Evolutionary conservation across 208 protist species (phyloP), one percentile per base, ranked within the genome.

Genomic region (Trypanosoma congolense): DNA sequence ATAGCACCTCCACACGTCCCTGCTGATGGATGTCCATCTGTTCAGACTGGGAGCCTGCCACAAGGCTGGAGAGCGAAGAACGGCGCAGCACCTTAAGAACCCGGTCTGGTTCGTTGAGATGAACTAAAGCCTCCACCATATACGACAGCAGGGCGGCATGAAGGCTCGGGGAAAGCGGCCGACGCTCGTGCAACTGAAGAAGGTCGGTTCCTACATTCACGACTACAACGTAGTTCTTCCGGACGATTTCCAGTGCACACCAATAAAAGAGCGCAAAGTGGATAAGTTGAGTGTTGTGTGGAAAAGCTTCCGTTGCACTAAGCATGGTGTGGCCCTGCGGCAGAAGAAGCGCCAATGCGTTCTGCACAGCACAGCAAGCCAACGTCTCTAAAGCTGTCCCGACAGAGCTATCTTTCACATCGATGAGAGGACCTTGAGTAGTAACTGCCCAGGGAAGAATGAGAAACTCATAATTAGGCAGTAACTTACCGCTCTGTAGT

Each of bases 381-480:
- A 87, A 69, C 29, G 73, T 61, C 49, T 87, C 77, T 36, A 84
- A 42, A 8, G 65, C 63, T n/a, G 41, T 53, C 19, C 43, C 35
- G 19, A 54, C 47, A 45, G 53, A 28, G 25, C 43, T 54, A 54
- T 56, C 63, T 19, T 57, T 60, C 14, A 61, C 10, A 31, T 68
- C 51, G 16, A 24, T 26, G 14, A 57, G 50, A 25, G 67, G 50
- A 22, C 78, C 59, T 55, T 79, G 48, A 22, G 58, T 55, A 33
- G 56, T 58, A 10, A 65, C 65, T 2, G 87, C 87, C 22, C 81
- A 75, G 4, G 87, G 87, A 41, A 94, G 71, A 33, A 83, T 31
- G 58, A 94, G 58, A 43, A 83, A 81, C 63, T 90, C 83, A 56
- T 88, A 92, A 65, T 90, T 92, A 1, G 75, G 60, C 56, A 78